phyloP scores from a whole-genome alignment of 2,329 filamentous ascomycete species.

The Colletotrichum chlorophyti region DNA sequence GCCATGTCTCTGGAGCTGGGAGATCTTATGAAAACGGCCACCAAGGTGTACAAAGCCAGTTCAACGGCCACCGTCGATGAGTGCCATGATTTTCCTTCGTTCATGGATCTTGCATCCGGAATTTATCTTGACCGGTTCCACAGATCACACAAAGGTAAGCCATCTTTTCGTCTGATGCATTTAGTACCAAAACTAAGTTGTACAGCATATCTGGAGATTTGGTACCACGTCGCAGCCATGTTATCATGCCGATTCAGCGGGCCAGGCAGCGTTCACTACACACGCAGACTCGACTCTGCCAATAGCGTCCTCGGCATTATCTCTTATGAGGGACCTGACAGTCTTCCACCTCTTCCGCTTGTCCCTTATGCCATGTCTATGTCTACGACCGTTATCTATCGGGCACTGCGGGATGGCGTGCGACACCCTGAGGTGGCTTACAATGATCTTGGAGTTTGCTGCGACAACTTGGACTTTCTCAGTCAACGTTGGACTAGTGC shows the following conservation, averaged over 20 bases:
- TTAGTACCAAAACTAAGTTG: neutral
- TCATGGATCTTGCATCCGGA: slow-evolving; percentile 4
- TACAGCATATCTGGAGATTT: slow-evolving; percentile 30
- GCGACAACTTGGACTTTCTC: slow-evolving; percentile 11
- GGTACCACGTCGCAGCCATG: slow-evolving; percentile 33
- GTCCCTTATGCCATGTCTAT: slow-evolving; percentile 31
- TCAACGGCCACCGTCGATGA: slow-evolving; percentile 25
- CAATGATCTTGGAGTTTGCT: slow-evolving; percentile 27
- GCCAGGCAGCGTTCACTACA: slow-evolving; percentile 28
- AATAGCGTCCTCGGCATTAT: slow-evolving; percentile 26
- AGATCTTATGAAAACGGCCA: slow-evolving; percentile 30
- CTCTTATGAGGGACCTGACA: slow-evolving; percentile 5
- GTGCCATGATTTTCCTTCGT: slow-evolving; percentile 21
- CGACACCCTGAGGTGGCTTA: slow-evolving; percentile 4
- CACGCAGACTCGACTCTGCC: slow-evolving; percentile 27
- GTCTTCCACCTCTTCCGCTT: slow-evolving; percentile 29
- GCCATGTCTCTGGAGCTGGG: slow-evolving; percentile 21
- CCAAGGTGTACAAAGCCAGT: slow-evolving; percentile 31
- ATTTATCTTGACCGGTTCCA: slow-evolving; percentile 16
- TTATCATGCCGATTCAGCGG: slow-evolving; percentile 31
- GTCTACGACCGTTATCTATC: slow-evolving; percentile 32
- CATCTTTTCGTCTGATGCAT: too few relatives aligned
- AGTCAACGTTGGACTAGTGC: slow-evolving; percentile 25
- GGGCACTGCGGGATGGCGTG: slow-evolving; percentile 28
- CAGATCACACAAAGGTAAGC: slow-evolving; percentile 26